These are phyloP conservation scores for Komagataella kurtzmanii DNA, from an alignment of 805 yeast genomes.

Conservation along the genomic window DNA sequence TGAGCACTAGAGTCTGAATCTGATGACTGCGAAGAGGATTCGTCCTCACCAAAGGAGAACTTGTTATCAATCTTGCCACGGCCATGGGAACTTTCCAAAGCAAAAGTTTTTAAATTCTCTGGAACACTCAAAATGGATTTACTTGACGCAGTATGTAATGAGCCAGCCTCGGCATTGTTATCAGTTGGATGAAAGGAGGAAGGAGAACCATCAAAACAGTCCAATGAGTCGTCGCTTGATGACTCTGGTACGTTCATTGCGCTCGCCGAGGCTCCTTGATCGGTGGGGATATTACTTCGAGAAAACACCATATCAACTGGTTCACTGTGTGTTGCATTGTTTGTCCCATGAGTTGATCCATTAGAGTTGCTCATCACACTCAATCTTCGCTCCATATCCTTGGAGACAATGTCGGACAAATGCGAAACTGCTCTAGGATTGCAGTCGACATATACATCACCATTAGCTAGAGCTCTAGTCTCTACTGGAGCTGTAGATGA, in stretches of 20 bases:
- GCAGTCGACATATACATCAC: constrained; percentile 6
- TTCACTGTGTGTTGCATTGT: constrained; percentile 2
- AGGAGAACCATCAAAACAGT: not conserved
- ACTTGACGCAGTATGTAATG: not conserved
- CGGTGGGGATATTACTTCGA: not conserved
- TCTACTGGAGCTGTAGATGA: constrained; percentile 5
- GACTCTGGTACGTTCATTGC: not conserved
- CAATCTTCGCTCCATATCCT: not conserved
- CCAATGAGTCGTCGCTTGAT: not conserved
- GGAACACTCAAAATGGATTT: not conserved
- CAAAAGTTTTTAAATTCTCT: not conserved
- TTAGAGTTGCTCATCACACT: not conserved
- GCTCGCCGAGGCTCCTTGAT: not conserved
- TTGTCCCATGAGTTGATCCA: not conserved
- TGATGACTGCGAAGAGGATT: not conserved
- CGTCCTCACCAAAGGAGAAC: not conserved
- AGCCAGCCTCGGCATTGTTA: not conserved
- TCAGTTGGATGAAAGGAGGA: not conserved
- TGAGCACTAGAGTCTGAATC: not conserved
- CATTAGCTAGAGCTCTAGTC: constrained; percentile 11
- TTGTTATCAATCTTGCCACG: not conserved
- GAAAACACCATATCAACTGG: not conserved
- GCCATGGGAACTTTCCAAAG: not conserved
- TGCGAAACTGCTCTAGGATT: constrained; percentile 9
- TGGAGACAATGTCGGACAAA: constrained; percentile 8